Base-by-base conservation (phyloP, 805 yeast genomes). In the Barnettozyma botsteinii region DNA sequence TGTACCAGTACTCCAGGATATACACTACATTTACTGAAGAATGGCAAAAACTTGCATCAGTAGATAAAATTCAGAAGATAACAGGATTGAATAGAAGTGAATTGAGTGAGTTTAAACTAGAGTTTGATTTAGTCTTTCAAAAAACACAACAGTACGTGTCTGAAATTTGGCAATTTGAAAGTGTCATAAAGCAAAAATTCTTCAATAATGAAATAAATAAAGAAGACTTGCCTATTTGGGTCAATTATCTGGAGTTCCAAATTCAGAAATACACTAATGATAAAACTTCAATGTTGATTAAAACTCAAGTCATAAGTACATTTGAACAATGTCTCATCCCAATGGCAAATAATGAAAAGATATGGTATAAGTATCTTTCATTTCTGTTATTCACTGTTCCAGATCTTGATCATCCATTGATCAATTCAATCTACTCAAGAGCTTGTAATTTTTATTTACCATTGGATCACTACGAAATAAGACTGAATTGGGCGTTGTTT, bases 271-370 rank as follows among this genome's bases (percentile, higher is more conserved):
- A 53, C 11, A 4, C 35, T 7, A 32, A 17, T 22, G 24, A 12
- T 9, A 11, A 20, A 14, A 31, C 11, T 9, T 14, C 18, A n/a
- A n/a, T 13, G 11, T 21, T 49, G 11, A 37, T 42, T 23, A 52
- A 46, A 33, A 10, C 35, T 1, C 51, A 68, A 18, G 64, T 74
- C 1, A 57, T 60, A 7, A 61, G 71, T 7, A 53, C 85, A 1
- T 89, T 81, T 59, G 91, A 85, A 56, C 68, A 96, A 41, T 76
- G 86, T 14, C 61, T 91, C 10, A 64, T 85, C 1, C 85, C 94
- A 0, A 72, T 80, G 38, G 83, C 88, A 30, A 61, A 62, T 17
- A 65, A 70, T 34, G 77, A 75, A 24, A 65, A 64, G 13, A 56
- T 86, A 15, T 91, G 98, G 98, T 52, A 77, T 14, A 71, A 71